These are phyloP conservation scores for Clausena lansium DNA, from an alignment of 345 rosid species.

Conservation along the genomic window DNA sequence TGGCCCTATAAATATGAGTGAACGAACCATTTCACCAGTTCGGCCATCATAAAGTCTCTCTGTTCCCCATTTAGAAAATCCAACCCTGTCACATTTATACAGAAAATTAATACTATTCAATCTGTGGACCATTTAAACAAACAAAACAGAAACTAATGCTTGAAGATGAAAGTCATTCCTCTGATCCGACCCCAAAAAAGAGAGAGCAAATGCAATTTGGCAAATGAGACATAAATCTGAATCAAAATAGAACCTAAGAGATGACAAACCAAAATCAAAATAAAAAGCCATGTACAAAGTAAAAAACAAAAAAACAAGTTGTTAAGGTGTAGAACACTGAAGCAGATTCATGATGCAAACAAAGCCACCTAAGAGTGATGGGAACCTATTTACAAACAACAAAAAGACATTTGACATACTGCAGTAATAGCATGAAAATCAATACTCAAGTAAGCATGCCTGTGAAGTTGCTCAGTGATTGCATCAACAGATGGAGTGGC, in stretches of 20 bases:
- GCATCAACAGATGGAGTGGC: conserved; percentile 65
- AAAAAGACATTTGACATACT: neutral
- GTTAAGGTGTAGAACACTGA: too few relatives aligned
- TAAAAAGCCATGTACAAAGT: neutral
- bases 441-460: conserved; percentile 34
- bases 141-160: neutral
- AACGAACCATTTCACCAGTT: conserved; percentile 70
- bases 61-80: conserved; percentile 85
- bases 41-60: conserved; percentile 84
- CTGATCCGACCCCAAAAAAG: too few relatives aligned
- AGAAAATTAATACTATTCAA: neutral
- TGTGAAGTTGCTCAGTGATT: conserved; percentile 85
- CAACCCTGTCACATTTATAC: conserved; percentile 53
- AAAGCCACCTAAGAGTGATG: neutral
- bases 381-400: neutral
- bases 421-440: neutral
- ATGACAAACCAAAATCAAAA: neutral
- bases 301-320: neutral
- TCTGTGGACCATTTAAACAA: neutral
- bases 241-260: neutral
- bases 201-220: neutral
- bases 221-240: neutral
- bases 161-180: neutral
- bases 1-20: conserved; percentile 87
- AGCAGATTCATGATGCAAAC: neutral